These are phyloP conservation scores for Pyrenophora graminea DNA, from an alignment of 2,329 filamentous ascomycete genomes.

Conservation along the genomic window DNA sequence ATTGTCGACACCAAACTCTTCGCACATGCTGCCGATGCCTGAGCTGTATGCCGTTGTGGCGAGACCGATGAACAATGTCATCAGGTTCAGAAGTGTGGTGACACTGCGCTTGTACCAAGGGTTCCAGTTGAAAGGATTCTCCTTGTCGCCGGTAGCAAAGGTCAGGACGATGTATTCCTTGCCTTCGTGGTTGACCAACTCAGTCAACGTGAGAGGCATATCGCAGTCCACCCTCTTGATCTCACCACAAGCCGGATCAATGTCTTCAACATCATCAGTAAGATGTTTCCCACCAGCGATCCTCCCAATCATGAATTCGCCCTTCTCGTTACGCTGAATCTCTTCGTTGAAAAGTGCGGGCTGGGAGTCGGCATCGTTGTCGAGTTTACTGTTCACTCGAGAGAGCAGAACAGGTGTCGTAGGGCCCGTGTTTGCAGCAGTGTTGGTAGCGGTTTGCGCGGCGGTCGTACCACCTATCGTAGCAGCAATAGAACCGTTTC, in stretches of 20 bases:
- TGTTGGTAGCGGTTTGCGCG: constrained; percentile 17
- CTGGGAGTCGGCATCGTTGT: constrained; percentile 2
- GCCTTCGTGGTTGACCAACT: constrained; percentile 30
- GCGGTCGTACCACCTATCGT: constrained; percentile 18
- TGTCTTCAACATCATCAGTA: constrained; percentile 25
- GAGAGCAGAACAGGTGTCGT: constrained; percentile 17
- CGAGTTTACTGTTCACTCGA: constrained; percentile 19
- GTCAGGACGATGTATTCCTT: constrained; percentile 34
- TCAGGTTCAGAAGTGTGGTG: constrained; percentile 34
- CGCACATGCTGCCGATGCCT: constrained; percentile 34
- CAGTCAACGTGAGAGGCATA: constrained; percentile 33
- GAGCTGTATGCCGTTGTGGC: constrained; percentile 35
- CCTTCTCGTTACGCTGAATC: constrained; percentile 28
- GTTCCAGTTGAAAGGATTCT: constrained; percentile 38
- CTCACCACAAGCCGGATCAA: constrained; percentile 30
- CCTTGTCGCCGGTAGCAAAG: constrained; percentile 31
- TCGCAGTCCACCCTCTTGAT: constrained; percentile 34
- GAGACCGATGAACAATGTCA: constrained; percentile 35
- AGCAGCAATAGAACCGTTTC: constrained; percentile 15
- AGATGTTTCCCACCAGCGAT: constrained; percentile 32
- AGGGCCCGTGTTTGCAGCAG: constrained; percentile 17
- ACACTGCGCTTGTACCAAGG: constrained; percentile 36
- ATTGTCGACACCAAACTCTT: constrained; percentile 28
- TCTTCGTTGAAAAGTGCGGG: constrained; percentile 17
- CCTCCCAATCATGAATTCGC: constrained; percentile 28